A percentile compares a stretch with the other conserved stretches of the same genome.
phyloP scores from a whole-genome alignment of 257 asterid species.

The Solanum habrochaites region DNA sequence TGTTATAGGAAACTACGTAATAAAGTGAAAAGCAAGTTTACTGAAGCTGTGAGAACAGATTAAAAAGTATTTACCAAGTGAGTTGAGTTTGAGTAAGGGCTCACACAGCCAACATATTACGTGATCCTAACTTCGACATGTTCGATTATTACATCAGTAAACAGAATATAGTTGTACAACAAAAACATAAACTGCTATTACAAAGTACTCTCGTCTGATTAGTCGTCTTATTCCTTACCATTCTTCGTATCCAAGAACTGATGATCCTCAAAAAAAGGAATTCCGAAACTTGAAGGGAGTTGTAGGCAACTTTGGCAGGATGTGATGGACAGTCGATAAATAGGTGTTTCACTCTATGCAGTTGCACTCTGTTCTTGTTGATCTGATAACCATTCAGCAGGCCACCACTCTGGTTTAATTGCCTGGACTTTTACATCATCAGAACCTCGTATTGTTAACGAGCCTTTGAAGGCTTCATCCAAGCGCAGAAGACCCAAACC shows the following conservation, averaged over 20 bases:
- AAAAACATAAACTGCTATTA: background rate
- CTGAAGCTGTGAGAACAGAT: background rate
- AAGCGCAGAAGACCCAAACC: slow-evolving; percentile 64
- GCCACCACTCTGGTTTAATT: slow-evolving; percentile 85
- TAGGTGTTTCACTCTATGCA: slow-evolving; percentile 8
- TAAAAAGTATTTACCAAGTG: background rate
- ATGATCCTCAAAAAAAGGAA: background rate
- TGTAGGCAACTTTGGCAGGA: background rate
- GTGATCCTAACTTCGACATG: background rate
- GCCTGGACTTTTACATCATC: slow-evolving; percentile 53
- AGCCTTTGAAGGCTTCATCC: slow-evolving; percentile 47
- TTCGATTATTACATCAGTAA: background rate
- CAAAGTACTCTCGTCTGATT: background rate
- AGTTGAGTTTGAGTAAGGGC: background rate
- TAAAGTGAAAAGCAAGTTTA: background rate
- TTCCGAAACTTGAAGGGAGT: background rate
- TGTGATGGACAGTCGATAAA: background rate
- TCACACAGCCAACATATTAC: background rate
- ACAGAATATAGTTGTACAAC: background rate
- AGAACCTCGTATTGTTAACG: slow-evolving; percentile 35
- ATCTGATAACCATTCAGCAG: slow-evolving; percentile 51
- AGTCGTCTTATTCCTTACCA: background rate
- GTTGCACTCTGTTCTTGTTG: slow-evolving; percentile 26
- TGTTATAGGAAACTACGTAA: background rate
- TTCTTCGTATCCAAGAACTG: background rate